These are phyloP conservation scores for Pichia eremophila DNA, from an alignment of 805 yeast genomes.

Conservation along the genomic window DNA sequence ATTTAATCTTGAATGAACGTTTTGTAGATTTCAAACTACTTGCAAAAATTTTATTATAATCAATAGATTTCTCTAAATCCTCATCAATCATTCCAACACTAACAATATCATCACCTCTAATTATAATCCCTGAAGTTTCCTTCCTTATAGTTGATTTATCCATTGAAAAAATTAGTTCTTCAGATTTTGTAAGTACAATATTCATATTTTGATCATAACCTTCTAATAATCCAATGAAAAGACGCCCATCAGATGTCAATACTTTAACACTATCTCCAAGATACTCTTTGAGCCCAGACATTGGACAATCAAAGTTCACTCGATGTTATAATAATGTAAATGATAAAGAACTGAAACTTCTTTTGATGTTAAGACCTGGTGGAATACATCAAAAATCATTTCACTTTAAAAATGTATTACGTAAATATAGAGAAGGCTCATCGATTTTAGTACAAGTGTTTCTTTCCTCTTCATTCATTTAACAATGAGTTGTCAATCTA, in stretches of 20 bases:
- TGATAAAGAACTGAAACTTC: no score
- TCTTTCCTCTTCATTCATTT: neutral
- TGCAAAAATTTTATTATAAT: constrained; percentile 28
- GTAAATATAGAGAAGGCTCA: no score
- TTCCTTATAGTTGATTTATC: constrained; percentile 32
- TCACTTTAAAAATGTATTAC: no score
- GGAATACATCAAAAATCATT: no score
- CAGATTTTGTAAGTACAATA: constrained; percentile 41
- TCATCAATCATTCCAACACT: constrained; percentile 47
- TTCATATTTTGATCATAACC: constrained; percentile 65
- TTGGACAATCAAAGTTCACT: neutral
- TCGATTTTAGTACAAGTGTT: neutral
- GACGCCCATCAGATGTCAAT: constrained; percentile 48
- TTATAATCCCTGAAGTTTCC: constrained; percentile 38
- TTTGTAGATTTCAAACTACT: constrained; percentile 1
- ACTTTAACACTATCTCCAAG: constrained; percentile 36
- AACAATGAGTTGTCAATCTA: neutral
- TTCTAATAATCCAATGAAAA: constrained; percentile 37
- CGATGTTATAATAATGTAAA: neutral
- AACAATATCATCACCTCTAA: constrained; percentile 52
- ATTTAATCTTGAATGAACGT: neutral
- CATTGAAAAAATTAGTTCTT: constrained; percentile 39
- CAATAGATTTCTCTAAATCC: constrained; percentile 29
- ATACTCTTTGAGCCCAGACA: constrained; percentile 7
- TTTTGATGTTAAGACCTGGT: no score